phyloP scores from a whole-genome alignment of 2,329 filamentous ascomycete species.

The Dothiorella sarmentorum region DNA sequence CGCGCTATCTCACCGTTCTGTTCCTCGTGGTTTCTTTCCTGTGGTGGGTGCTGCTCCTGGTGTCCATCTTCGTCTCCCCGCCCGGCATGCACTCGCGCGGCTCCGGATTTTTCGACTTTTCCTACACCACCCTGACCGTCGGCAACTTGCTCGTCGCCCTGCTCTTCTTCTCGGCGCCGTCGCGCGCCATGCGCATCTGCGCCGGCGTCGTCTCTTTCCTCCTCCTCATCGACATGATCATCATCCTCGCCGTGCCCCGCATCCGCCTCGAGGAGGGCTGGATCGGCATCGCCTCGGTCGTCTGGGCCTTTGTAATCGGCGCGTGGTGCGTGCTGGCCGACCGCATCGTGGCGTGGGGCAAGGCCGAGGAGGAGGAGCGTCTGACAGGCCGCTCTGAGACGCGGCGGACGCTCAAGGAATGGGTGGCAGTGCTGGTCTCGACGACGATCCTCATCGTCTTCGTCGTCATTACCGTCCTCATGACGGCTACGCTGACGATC shows the following conservation, averaged over 20 bases:
- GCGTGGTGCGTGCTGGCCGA: slow-evolving; percentile 78
- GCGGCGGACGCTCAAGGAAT: slow-evolving; percentile 75
- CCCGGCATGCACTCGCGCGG: slow-evolving; percentile 82
- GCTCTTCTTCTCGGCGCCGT: slow-evolving; percentile 84
- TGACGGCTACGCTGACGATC: slow-evolving; percentile 76
- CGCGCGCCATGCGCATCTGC: slow-evolving; percentile 71
- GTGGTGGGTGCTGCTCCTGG: slow-evolving; percentile 92
- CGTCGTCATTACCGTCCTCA: slow-evolving; percentile 65
- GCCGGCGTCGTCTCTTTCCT: slow-evolving; percentile 65
- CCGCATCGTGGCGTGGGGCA: slow-evolving; percentile 83
- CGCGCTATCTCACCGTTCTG: slow-evolving; percentile 73
- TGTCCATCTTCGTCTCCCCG: slow-evolving; percentile 86
- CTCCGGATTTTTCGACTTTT: slow-evolving; percentile 88
- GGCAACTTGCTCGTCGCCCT: slow-evolving; percentile 73
- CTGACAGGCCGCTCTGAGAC: slow-evolving; percentile 86
- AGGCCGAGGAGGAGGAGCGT: slow-evolving; percentile 86
- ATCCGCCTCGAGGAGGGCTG: slow-evolving; percentile 83
- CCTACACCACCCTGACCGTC: slow-evolving; percentile 74
- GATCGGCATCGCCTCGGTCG: slow-evolving; percentile 80
- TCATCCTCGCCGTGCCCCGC: slow-evolving; percentile 71
- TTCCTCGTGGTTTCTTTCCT: slow-evolving; percentile 73
- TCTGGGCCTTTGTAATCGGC: slow-evolving; percentile 78
- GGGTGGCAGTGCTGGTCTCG: slow-evolving; percentile 74
- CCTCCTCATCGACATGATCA: slow-evolving; percentile 70
- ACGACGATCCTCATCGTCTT: slow-evolving; percentile 69